Evolutionary conservation across 2,329 filamentous ascomycete genomes (phyloP).

Genomic region (Microsporum canis): DNA sequence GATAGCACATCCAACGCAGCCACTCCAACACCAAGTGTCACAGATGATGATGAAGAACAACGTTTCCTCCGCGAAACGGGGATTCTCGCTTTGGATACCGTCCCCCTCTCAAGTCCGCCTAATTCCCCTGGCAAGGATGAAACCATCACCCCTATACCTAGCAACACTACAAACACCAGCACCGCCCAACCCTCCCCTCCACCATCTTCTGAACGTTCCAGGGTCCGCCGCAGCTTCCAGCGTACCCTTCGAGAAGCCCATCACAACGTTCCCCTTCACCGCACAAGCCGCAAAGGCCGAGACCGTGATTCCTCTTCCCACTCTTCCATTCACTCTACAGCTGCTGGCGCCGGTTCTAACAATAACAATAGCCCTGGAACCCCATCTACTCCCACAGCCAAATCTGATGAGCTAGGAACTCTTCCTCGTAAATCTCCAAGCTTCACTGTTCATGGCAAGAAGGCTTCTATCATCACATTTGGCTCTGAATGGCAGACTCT

Average conservation of each 20-base stretch:
- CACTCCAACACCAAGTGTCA: slow-evolving; percentile 27
- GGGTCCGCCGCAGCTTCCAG: slow-evolving; percentile 74
- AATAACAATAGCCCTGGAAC: slow-evolving; percentile 35
- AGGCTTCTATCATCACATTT: slow-evolving; percentile 94
- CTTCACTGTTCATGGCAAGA: slow-evolving; percentile 95
- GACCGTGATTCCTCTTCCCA: slow-evolving; percentile 41
- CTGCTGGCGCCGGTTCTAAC: slow-evolving; percentile 39
- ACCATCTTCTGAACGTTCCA: slow-evolving; percentile 47
- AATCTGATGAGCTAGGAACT: slow-evolving; percentile 6
- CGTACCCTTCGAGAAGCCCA: slow-evolving; percentile 74
- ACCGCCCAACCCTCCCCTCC: not conserved
- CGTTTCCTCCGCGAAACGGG: slow-evolving; percentile 58
- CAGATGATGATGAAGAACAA: slow-evolving; percentile 52
- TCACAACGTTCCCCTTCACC: slow-evolving; percentile 49
- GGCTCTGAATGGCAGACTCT: slow-evolving; percentile 78
- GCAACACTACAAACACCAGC: slow-evolving; percentile 19
- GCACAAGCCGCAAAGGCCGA: slow-evolving; percentile 64
- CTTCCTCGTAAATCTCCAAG: slow-evolving; percentile 69
- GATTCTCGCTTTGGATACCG: slow-evolving; percentile 42
- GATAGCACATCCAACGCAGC: slow-evolving; percentile 10
- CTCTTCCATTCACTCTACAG: not conserved
- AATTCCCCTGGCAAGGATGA: slow-evolving; percentile 33
- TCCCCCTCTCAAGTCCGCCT: not conserved
- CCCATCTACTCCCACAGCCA: slow-evolving; percentile 18
- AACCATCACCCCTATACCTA: slow-evolving; percentile 27